A percentile compares a stretch with the other conserved stretches of the same genome.
These are phyloP conservation scores for Clathrospora elynae DNA, from an alignment of 2,329 filamentous ascomycete species.

Conservation along the genomic window DNA sequence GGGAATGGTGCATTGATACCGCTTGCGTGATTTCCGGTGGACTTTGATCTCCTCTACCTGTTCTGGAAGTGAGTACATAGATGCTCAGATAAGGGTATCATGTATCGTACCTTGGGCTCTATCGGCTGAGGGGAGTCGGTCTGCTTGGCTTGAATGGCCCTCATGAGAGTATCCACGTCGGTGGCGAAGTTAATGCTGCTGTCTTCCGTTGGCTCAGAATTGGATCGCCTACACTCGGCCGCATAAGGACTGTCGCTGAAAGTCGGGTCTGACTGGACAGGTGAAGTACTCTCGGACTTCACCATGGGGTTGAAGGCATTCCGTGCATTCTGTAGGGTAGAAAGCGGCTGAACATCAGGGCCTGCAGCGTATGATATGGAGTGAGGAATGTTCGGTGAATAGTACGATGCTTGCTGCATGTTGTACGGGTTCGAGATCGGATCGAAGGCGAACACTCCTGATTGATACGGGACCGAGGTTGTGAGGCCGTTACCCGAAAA, in stretches of 20 bases:
- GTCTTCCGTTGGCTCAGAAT: constrained; percentile 49
- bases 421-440: constrained; percentile 44
- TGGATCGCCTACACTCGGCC: constrained; percentile 53
- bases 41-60: constrained; percentile 36
- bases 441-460: constrained; percentile 46
- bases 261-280: constrained; percentile 49
- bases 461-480: constrained; percentile 44
- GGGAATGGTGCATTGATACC: constrained; percentile 74
- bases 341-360: constrained; percentile 29
- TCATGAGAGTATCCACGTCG: constrained; percentile 86
- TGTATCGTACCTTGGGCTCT: constrained; percentile 40
- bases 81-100: not conserved
- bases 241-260: constrained; percentile 44
- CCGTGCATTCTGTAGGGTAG: constrained; percentile 38
- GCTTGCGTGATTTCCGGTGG: constrained; percentile 59
- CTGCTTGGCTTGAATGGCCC: constrained; percentile 75
- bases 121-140: constrained; percentile 45
- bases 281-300: constrained; percentile 53
- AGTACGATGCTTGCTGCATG: constrained; percentile 42
- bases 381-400: constrained; percentile 34
- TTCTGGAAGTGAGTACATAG: constrained; percentile 2
- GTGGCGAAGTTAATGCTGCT: constrained; percentile 72
- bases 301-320: constrained; percentile 45
- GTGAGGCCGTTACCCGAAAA: constrained; percentile 38
- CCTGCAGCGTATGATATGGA: constrained; percentile 33